Conservation (phyloP, 768 basidiomycete genomes). For the Suillus subluteus region DNA sequence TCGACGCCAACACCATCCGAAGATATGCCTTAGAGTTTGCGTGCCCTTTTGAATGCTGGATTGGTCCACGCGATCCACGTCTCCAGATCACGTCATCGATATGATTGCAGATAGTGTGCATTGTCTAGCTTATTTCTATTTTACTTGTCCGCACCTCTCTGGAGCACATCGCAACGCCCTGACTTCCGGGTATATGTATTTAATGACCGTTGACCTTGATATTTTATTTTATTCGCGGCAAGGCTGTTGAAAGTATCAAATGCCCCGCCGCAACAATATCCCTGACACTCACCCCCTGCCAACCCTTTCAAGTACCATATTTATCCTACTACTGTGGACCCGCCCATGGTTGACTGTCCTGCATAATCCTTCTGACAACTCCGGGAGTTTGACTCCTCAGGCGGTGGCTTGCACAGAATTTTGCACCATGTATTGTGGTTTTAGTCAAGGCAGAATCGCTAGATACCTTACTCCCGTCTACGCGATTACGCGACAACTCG, state of each 20-base stretch:
- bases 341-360: no score
- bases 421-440: no score
- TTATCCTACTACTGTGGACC: no score
- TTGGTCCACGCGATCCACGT: background rate
- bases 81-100: background rate
- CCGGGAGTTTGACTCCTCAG: no score
- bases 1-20: background rate
- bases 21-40: slow-evolving; percentile 2
- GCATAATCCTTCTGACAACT: no score
- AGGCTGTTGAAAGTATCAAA: background rate
- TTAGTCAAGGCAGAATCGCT: no score
- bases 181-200: background rate
- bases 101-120: background rate
- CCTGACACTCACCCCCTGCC: no score
- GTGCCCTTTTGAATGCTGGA: background rate
- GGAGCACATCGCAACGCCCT: background rate
- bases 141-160: background rate
- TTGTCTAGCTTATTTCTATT: background rate
- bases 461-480: no score
- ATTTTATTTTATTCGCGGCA: background rate
- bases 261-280: no score
- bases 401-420: no score
- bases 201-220: background rate
- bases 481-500: no score
- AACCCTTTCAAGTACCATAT: no score